A percentile compares a stretch with the other conserved stretches of the same genome.
Conservation (phyloP, 1,284 basidiomycete genomes). For the Cutaneotrichosporon cavernicola region DNA sequence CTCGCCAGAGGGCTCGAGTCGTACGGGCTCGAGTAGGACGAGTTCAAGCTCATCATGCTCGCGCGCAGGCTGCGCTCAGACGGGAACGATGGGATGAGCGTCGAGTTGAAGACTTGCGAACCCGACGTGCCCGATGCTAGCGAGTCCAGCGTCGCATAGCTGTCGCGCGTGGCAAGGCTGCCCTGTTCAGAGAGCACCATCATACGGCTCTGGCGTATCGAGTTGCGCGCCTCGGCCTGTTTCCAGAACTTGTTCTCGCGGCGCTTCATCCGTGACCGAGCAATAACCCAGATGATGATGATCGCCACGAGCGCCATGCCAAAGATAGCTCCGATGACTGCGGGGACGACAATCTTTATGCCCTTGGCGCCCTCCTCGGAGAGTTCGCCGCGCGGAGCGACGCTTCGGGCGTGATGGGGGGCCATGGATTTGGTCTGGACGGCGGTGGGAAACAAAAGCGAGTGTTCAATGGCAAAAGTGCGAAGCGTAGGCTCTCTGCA, state of each 20-base stretch:
- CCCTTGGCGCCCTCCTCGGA: background rate
- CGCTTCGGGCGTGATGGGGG: background rate
- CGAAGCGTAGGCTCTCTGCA: background rate
- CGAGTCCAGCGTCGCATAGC: background rate
- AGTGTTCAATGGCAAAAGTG: background rate
- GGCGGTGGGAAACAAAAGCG: background rate
- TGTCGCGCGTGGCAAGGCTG: constrained; percentile 4
- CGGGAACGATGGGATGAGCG: background rate
- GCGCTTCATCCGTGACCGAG: background rate
- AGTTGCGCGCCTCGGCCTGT: constrained; percentile 9
- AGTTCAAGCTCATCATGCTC: constrained; percentile 4
- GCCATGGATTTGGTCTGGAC: background rate
- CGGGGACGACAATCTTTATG: constrained; percentile 2
- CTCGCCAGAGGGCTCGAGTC: constrained; percentile 8
- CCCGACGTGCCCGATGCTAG: constrained; percentile 3
- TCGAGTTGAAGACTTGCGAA: constrained; percentile 2
- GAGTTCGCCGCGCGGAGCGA: background rate
- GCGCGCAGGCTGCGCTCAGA: constrained; percentile 10
- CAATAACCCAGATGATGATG: constrained; percentile 2
- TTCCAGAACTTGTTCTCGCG: constrained; percentile 11
- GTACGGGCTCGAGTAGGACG: constrained; percentile 6
- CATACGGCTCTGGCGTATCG: constrained; percentile 7
- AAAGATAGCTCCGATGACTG: constrained; percentile 5
- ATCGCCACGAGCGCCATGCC: background rate
- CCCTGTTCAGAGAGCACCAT: constrained; percentile 2